Base-by-base conservation (phyloP, 768 basidiomycete species). In the Tremella fuciformis region DNA sequence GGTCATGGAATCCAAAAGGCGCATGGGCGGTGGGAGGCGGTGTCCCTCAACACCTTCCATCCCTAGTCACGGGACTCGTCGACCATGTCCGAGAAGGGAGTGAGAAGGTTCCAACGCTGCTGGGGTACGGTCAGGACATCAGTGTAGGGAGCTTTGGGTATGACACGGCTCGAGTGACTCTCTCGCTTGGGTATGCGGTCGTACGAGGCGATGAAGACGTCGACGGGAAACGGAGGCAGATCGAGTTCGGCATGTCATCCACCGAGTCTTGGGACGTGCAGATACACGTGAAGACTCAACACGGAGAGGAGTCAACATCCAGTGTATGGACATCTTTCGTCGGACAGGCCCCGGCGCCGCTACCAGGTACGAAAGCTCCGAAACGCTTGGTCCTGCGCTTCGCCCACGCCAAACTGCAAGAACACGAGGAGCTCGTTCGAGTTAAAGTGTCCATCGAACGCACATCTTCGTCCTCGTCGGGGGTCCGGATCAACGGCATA, bases 1-100 rank as follows among this genome's bases (percentile, higher is more conserved):
- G 90, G 89, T 89, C 93, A 72, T 92, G 94, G 74, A 89, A 96
- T 78, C 83, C 94, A 25, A 88, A 88, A 62, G 83, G 89, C 0
- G 75, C 89, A 39, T 94, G 91, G 90, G 88, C 85, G 39, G 82
- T 91, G 51, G 85, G 85, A 7, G 83, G 86, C 0, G 81, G 83
- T 26, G 68, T 91, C 9, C 82, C 84, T 8, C 88, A 90, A 63
- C 90, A 94, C 65, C 82, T 97, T 1, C 86, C 86, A n/a, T 85
- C 87, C 4, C 89, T 94, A 83, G 81, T 86, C 16, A 77, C 90
- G 7, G 88, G 89, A 22, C 78, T 94, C 44, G 81, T 88, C 69
- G 89, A 91, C 77, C 84, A 85, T n/a, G 88, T 89, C 3, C 80
- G 84, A 56, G 85, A 85, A 60, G 86, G 88, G 24, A 87, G 88